A percentile compares a stretch with the other conserved stretches of the same genome.
Conservation (phyloP, 1,139 yeast species). For the Blastobotrys proliferans region DNA sequence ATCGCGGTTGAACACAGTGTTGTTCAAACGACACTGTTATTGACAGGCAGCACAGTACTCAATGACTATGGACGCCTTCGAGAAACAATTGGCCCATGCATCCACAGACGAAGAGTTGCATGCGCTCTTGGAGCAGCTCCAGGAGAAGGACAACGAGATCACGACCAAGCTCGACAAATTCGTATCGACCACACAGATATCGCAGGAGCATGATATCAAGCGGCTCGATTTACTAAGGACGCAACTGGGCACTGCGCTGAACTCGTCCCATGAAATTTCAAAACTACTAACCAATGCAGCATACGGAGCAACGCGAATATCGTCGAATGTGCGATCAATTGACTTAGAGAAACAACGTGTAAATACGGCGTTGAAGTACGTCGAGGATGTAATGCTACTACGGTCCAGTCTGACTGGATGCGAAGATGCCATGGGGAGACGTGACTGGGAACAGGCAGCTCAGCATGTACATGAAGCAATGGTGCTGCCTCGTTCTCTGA, state of each 20-base stretch:
- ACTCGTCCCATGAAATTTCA: constrained; percentile 45
- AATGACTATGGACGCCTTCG: too few relatives aligned
- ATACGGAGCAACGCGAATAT: constrained; percentile 60
- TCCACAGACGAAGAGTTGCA: constrained; percentile 14
- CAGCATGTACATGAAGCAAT: constrained; percentile 53
- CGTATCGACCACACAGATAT: constrained; percentile 18
- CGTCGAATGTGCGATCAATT: constrained; percentile 62
- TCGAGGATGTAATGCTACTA: constrained; percentile 58
- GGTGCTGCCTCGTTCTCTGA: constrained; percentile 47
- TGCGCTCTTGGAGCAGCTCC: constrained; percentile 4
- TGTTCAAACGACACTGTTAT: too few relatives aligned
- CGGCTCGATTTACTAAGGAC: constrained; percentile 31
- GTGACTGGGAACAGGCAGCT: constrained; percentile 73
- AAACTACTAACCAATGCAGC: constrained; percentile 56
- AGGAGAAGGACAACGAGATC: constrained; percentile 8
- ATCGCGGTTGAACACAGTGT: too few relatives aligned
- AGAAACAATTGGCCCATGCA: constrained; percentile 14
- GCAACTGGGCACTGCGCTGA: constrained; percentile 31
- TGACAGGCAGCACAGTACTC: too few relatives aligned
- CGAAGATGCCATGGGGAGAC: constrained; percentile 58
- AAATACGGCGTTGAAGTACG: constrained; percentile 59
- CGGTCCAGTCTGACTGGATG: constrained; percentile 65
- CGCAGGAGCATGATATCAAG: constrained; percentile 21
- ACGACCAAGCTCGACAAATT: constrained; percentile 9
- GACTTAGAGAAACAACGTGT: constrained; percentile 72